These are phyloP conservation scores for Laguncularia racemosa DNA, from an alignment of 345 rosid genomes.

Conservation along the genomic window DNA sequence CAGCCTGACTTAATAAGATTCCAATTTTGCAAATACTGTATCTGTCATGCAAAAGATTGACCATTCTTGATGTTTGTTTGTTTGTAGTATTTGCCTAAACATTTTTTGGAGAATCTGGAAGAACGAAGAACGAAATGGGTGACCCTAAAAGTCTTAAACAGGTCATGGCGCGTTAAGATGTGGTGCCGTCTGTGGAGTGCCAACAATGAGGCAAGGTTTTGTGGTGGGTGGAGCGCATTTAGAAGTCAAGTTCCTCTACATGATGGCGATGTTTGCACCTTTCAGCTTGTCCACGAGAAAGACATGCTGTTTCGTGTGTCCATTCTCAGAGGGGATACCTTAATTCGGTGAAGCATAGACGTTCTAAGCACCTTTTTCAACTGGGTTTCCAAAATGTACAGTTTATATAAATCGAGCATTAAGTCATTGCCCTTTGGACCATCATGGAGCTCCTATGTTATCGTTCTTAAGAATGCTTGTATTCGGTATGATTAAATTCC, in stretches of 20 bases:
- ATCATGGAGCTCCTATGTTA: no score
- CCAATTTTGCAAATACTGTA: no score
- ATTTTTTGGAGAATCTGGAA: background rate
- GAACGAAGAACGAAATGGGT: background rate
- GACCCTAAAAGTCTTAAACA: background rate
- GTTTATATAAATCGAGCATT: no score
- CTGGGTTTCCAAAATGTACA: no score
- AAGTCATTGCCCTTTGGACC: no score
- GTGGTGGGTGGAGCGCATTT: background rate
- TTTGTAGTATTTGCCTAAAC: background rate
- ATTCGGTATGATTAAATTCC: no score
- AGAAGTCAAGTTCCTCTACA: constrained; percentile 3
- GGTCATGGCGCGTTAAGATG: constrained; percentile 8
- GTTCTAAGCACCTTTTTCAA: no score
- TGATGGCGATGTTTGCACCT: constrained; percentile 12
- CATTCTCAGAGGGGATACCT: background rate
- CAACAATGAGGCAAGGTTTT: background rate
- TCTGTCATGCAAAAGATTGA: no score
- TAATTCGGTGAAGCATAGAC: background rate
- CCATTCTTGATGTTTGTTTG: background rate
- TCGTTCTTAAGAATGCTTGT: no score
- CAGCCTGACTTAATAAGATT: no score
- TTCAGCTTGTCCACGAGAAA: constrained; percentile 9
- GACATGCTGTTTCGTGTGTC: background rate
- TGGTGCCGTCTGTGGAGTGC: background rate